These are phyloP conservation scores for Taphrina sp. DNA, from an alignment of 1,139 yeast species.

Conservation along the genomic window DNA sequence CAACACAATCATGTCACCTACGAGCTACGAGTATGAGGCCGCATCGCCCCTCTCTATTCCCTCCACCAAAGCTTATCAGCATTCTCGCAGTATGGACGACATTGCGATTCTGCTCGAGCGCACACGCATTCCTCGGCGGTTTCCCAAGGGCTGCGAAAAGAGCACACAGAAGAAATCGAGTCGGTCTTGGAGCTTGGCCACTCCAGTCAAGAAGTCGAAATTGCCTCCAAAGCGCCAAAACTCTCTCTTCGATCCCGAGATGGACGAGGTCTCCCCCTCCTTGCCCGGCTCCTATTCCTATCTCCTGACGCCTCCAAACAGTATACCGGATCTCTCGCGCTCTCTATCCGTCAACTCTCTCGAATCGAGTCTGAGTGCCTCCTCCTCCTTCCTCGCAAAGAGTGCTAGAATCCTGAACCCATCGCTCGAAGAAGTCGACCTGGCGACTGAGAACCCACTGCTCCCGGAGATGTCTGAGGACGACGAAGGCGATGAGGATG, in stretches of 20 bases:
- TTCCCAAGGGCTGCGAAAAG: neutral
- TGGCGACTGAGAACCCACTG: constrained; percentile 13
- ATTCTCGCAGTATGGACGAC: neutral
- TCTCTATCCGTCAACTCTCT: constrained; percentile 20
- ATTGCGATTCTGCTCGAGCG: constrained; percentile 7
- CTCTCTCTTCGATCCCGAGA: constrained; percentile 9
- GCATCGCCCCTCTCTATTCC: constrained; percentile 18
- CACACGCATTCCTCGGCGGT: constrained; percentile 14
- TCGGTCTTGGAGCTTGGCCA: neutral
- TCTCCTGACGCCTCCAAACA: constrained; percentile 26
- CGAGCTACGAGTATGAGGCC: no score
- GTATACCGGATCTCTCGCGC: constrained; percentile 14
- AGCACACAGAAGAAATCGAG: neutral
- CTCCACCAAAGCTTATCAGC: neutral
- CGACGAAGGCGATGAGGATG: neutral
- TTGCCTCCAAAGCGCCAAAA: no score
- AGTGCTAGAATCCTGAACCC: neutral
- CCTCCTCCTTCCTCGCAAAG: neutral
- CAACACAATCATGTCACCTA: no score
- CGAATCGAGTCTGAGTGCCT: neutral
- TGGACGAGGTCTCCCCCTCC: neutral
- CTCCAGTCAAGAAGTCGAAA: neutral
- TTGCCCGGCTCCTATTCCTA: constrained; percentile 13
- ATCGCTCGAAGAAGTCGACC: neutral
- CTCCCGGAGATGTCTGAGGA: neutral